Base-by-base conservation (phyloP, 2,329 filamentous ascomycete species). In the Claviceps citrina region DNA sequence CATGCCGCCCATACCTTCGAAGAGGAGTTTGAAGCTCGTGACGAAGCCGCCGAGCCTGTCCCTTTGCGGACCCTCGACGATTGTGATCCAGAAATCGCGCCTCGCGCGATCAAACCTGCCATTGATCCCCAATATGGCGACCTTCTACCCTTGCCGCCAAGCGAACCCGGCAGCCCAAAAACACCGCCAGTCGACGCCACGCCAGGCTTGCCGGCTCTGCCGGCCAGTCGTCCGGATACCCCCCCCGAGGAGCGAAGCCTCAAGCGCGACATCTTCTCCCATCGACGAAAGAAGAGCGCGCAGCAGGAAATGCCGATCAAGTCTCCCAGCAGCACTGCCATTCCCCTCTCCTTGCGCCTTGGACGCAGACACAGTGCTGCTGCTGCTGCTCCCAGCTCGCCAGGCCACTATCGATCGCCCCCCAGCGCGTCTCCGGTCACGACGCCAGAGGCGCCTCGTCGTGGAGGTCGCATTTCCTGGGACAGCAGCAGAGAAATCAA, bases 401-500 rank as follows among this genome's bases (percentile, higher is more conserved):
- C 68, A 2, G 39, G 56, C 15, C 51, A 52, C 24, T 52, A 56
- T 35, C 61, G 54, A 44, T 57, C 59, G 8, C 66, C 68, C 4
- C 63, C 67, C 8, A 44, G 55, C 3, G 44, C 47, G 31, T 58
- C 59, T 7, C 54, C 61, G 9, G 47, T 55, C 7, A 47, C 53
- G n/a, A 46, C 53, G 0, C 53, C 54, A 5, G 63, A 68, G 10
- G 46, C 52, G 15, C 51, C 57, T 12, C 66, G 61, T 48, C 56
- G 60, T 37, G 54, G 60, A 31, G 51, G 65, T 18, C 66, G 75
- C 10, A 74, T 63, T 10, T 78, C 73, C 0, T 78, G 74, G 74
- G 74, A 77, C 33, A 73, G 61, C 46, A 70, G 68, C 15, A 72
- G 72, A 40, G 84, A 91, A 53, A 79, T 87, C 51, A 78, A 82